phyloP scores from a whole-genome alignment of 345 rosid genomes.

The Euphorbia tirucalli region DNA sequence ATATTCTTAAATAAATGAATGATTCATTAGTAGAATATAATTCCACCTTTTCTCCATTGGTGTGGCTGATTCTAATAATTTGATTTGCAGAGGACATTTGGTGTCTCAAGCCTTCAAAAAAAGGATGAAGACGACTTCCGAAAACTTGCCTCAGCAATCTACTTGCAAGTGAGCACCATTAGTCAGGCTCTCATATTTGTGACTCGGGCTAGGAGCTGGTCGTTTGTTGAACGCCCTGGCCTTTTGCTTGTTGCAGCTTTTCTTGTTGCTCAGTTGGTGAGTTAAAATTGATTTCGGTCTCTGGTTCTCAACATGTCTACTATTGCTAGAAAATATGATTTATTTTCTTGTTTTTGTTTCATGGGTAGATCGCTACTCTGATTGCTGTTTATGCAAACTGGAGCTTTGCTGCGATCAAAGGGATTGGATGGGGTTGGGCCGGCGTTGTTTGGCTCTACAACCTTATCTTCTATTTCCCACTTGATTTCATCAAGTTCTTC shows the following conservation, averaged over 20 bases:
- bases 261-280: constrained; percentile 50
- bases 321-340: neutral
- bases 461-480: constrained; percentile 47
- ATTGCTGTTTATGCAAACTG: constrained; percentile 58
- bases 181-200: constrained; percentile 73
- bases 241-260: constrained; percentile 46
- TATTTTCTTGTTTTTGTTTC: neutral
- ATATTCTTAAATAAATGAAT: no score
- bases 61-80: neutral
- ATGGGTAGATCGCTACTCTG: constrained; percentile 48
- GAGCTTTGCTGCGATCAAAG: constrained; percentile 51
- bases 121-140: constrained; percentile 27
- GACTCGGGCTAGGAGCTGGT: constrained; percentile 58
- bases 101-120: constrained; percentile 50
- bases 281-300: constrained; percentile 7
- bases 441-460: constrained; percentile 61
- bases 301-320: neutral
- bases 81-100: constrained; percentile 42
- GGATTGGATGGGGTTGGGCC: constrained; percentile 67
- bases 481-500: constrained; percentile 52
- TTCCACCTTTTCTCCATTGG: neutral
- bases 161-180: constrained; percentile 62
- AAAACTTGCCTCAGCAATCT: constrained; percentile 56
- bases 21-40: no score
- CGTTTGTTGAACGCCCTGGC: constrained; percentile 55